phyloP scores from a whole-genome alignment of 768 basidiomycete species.

The Omphalotus guepiniiformis region DNA sequence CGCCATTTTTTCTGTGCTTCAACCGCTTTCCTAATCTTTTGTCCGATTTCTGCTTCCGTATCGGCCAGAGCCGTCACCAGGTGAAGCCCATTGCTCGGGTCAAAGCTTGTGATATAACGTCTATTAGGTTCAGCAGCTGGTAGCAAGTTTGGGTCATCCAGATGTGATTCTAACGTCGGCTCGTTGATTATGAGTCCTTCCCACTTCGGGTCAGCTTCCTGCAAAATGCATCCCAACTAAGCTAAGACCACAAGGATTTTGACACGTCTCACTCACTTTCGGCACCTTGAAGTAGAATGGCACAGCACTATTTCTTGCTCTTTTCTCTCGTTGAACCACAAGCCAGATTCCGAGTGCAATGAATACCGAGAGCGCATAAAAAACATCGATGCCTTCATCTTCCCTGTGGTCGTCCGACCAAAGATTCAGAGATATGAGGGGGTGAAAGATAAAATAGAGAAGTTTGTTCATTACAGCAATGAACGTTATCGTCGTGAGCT shows the following conservation, averaged over 20 bases:
- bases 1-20: slow-evolving; percentile 73
- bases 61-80: slow-evolving; percentile 77
- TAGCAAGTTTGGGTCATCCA: slow-evolving; percentile 47
- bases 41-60: slow-evolving; percentile 60
- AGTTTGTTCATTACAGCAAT: slow-evolving; percentile 9
- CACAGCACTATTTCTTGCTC: slow-evolving; percentile 68
- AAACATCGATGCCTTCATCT: slow-evolving; percentile 50
- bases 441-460: slow-evolving; percentile 43
- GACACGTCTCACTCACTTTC: slow-evolving; percentile 44
- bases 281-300: slow-evolving; percentile 59
- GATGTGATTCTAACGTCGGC: slow-evolving; percentile 64
- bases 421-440: slow-evolving; percentile 45
- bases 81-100: slow-evolving; percentile 85
- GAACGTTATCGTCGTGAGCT: too few relatives aligned
- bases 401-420: slow-evolving; percentile 44
- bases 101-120: slow-evolving; percentile 85
- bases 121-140: slow-evolving; percentile 45
- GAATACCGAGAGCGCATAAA: slow-evolving; percentile 66
- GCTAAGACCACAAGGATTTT: neutral
- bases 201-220: slow-evolving; percentile 62
- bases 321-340: slow-evolving; percentile 70
- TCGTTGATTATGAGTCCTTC: slow-evolving; percentile 48
- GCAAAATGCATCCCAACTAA: slow-evolving; percentile 2
- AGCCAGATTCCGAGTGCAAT: slow-evolving; percentile 78
- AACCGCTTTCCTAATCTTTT: slow-evolving; percentile 65